Evolutionary conservation across 441 rosid genomes (phyloP), one percentile per base, ranked within the genome.

Genomic region (Populus hybrid): DNA sequence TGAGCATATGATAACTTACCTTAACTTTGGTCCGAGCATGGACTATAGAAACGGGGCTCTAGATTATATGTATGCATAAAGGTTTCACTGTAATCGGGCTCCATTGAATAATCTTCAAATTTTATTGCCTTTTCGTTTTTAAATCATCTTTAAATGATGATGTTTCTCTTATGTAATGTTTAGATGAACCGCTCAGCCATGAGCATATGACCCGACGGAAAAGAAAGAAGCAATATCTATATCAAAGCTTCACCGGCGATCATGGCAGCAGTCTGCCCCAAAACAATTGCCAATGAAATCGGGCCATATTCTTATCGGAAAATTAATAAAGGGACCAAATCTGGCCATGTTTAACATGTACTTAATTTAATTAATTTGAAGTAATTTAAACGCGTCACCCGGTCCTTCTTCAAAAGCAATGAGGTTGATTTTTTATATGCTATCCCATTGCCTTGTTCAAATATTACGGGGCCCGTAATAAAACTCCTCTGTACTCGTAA

Each of bases 1-100:
- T 82, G 79, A 81, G 24, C 86, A 82, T 81, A 83, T 85, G 78
- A 83, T 82, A 73, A 23, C 79, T 64, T 74, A 61, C 70, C 42
- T 69, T 67, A 65, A 46, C 78, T 76, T 82, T 77, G 78, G 59
- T 77, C 57, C 42, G 1, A 30, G 64, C 14, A 76, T 67, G 71
- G 69, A 65, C 53, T 69, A 21, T 77, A 73, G 70, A 14, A 57
- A 63, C 75, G 76, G 79, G 81, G 82, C 86, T 84, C 79, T 78
- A 78, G 75, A 82, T 69, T 28, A 78, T 71, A 10, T n/a, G 18
- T 34, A 10, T 59, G 4, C n/a, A 42, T 24, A 36, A 24, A 18
- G 69, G 42, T 65, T 59, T 64, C 64, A 35, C 61, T 69, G 36
- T 59, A 66, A 61, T 72, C 70, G 42, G 74, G 78, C 71, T 78